These are phyloP conservation scores for Endoconidiophora laricicola DNA, from an alignment of 2,329 filamentous ascomycete species.

Conservation along the genomic window DNA sequence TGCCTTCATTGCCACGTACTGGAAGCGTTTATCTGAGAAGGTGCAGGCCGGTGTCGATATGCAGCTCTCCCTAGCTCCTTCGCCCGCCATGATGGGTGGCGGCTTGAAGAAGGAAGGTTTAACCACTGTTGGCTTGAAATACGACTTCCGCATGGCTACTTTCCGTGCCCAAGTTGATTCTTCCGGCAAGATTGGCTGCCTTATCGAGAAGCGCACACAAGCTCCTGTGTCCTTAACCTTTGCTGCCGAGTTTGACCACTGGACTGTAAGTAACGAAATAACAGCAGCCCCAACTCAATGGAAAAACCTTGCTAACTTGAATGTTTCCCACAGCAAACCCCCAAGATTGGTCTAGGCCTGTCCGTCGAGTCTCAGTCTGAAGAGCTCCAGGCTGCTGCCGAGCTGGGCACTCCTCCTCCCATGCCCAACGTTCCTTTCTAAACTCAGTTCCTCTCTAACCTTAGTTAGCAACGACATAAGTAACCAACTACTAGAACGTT, in stretches of 20 bases:
- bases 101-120: constrained; percentile 69
- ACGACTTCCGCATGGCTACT: constrained; percentile 90
- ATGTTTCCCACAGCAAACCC: constrained; percentile 51
- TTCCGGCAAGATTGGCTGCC: constrained; percentile 77
- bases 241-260: constrained; percentile 90
- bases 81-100: constrained; percentile 56
- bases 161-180: constrained; percentile 95
- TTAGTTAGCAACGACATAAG: too few species aligned
- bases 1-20: constrained; percentile 80
- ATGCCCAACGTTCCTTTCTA: constrained; percentile 50
- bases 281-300: neutral
- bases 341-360: constrained; percentile 87
- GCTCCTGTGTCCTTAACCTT: constrained; percentile 88
- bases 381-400: constrained; percentile 75
- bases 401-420: constrained; percentile 36
- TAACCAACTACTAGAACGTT: too few species aligned
- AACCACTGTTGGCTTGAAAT: constrained; percentile 87
- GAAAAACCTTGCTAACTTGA: constrained; percentile 15
- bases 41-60: constrained; percentile 93
- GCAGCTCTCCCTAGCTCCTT: constrained; percentile 65
- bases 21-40: constrained; percentile 81
- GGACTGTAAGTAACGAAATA: constrained; percentile 49
- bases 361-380: constrained; percentile 76
- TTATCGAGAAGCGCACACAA: constrained; percentile 90
- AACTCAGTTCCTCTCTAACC: constrained; percentile 14